Percentiles rank a stretch among this genome's conserved stretches.
phyloP scores from a whole-genome alignment of 2,329 filamentous ascomycete genomes.

The Fusarium begoniae region DNA sequence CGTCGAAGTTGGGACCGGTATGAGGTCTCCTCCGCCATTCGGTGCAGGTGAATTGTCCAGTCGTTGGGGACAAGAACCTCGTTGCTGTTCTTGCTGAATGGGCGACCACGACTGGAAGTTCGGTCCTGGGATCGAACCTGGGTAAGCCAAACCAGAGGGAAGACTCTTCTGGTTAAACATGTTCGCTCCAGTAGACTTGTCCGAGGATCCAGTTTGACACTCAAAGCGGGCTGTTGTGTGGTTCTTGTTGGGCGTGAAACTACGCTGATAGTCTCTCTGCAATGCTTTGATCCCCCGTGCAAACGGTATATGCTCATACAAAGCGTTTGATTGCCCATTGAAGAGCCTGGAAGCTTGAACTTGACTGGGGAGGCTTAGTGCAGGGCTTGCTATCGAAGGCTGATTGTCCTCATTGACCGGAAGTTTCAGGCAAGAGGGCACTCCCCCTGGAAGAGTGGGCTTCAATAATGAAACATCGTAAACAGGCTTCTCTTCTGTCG shows the following conservation, averaged over 20 bases:
- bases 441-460: neutral
- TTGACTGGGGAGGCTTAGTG: neutral
- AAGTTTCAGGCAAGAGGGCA: neutral
- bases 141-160: neutral
- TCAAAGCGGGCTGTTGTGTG: constrained; percentile 20
- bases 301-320: constrained; percentile 12
- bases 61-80: neutral
- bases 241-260: neutral
- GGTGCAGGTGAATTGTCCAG: neutral
- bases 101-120: neutral
- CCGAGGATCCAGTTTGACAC: constrained; percentile 9
- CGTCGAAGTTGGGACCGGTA: neutral
- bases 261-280: constrained; percentile 4
- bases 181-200: constrained; percentile 22
- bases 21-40: neutral
- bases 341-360: neutral
- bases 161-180: neutral
- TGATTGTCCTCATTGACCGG: neutral
- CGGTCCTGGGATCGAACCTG: neutral
- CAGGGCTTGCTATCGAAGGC: neutral
- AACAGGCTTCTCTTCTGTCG: neutral
- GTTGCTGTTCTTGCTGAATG: neutral
- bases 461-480: neutral
- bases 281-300: neutral
- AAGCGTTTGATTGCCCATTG: neutral